These are phyloP conservation scores for Tylopilus sp. DNA, from an alignment of 768 basidiomycete species.

Conservation along the genomic window DNA sequence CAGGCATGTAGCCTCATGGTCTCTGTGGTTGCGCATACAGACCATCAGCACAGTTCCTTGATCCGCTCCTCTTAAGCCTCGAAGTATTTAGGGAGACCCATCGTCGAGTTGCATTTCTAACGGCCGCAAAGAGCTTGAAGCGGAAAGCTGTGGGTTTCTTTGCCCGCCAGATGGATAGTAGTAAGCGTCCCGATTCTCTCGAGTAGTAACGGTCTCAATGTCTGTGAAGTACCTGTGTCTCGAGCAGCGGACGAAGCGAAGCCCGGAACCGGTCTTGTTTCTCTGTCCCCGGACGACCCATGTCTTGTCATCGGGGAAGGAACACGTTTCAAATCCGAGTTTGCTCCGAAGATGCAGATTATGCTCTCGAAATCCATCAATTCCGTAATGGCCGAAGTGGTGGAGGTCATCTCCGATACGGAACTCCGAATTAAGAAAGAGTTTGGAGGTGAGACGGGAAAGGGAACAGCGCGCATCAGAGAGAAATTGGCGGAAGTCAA, in stretches of 20 bases:
- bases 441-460: conserved; percentile 78
- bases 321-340: conserved; percentile 73
- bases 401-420: conserved; percentile 86
- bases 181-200: conserved; percentile 42
- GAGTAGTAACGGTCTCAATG: conserved; percentile 6
- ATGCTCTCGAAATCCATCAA: conserved; percentile 79
- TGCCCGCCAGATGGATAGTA: conserved; percentile 80
- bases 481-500: conserved; percentile 64
- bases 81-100: conserved; percentile 84
- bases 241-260: conserved; percentile 87
- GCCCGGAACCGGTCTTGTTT: conserved; percentile 68
- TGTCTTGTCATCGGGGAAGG: conserved; percentile 78
- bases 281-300: conserved; percentile 72
- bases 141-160: conserved; percentile 77
- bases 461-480: conserved; percentile 61
- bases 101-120: conserved; percentile 80
- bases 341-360: conserved; percentile 78
- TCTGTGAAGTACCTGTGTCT: conserved; percentile 75
- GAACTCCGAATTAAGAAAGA: conserved; percentile 81
- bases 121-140: conserved; percentile 87
- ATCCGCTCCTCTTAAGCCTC: conserved; percentile 79
- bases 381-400: conserved; percentile 77
- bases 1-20: conserved; percentile 49
- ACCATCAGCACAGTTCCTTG: conserved; percentile 68
- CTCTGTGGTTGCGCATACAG: conserved; percentile 8